Base-by-base conservation (phyloP, 129 eudicot species). In the Artemisia argyi region DNA sequence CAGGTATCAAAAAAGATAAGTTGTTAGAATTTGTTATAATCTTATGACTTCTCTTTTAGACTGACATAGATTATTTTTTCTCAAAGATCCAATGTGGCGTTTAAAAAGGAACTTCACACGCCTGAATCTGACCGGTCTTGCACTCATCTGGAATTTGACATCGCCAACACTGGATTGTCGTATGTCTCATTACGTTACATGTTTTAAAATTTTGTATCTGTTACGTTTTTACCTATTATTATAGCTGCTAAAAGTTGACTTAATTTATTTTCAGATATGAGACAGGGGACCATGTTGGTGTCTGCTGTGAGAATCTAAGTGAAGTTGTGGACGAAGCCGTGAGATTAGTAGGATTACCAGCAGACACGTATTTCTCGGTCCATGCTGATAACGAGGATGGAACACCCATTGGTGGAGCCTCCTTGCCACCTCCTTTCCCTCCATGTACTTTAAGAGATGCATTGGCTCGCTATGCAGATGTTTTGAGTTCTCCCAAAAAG, bases 141-240 rank as follows among this genome's bases (percentile, higher is more conserved):
- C 88, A 89, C 93, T 55, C 97, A 92, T 86, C 66, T 92, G 81
- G 97, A 92, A 76, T 92, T 92, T 59, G 97, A 92, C 81, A 89
- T 92, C 30, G 50, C 96, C 47, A 75, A 81, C 68, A 84, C 91
- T n/a, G 96, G 91, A 77, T 78, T 92, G n/a, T 49, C 80, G 97
- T 92, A 83, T 79, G 88, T 76, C 79, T 28, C 51, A 6, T 35
- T 65, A 5, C 0, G 22, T 4, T 30, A 62, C 28, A 7, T 56
- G 35, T 15, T 7, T 57, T 13, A 18, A 7, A 18, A 26, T 16
- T 32, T 2, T 39, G 17, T 47, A 59, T 2, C 22, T 66, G 30
- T 11, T 39, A 51, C 11, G 6, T 50, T 66, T 28, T 30, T 17
- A 63, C 12, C 20, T 2, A 12, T 28, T 49, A 1, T 16, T 48